These are phyloP conservation scores for Hippophae tibetana DNA, from an alignment of 306 rosid species.

Conservation along the genomic window DNA sequence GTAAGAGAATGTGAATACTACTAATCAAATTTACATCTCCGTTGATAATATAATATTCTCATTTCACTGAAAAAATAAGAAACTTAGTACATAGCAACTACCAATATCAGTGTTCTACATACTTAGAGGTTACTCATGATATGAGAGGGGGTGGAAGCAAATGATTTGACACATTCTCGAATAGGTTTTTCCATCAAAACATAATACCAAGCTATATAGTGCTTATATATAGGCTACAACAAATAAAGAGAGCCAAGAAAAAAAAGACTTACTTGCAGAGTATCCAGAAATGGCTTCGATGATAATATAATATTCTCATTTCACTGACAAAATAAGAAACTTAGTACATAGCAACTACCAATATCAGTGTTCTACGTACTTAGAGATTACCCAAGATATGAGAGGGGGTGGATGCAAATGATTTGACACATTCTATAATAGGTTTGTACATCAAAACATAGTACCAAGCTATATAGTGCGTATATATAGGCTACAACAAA, in stretches of 20 bases:
- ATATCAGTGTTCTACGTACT: neutral
- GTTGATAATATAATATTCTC: neutral
- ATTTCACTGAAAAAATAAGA: neutral
- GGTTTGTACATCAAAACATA: too few relatives aligned
- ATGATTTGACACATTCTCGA: too few relatives aligned
- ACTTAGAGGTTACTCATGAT: too few relatives aligned
- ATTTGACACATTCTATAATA: too few relatives aligned
- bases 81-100: neutral
- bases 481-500: too few relatives aligned
- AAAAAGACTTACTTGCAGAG: conserved; percentile 34
- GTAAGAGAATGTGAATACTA: neutral
- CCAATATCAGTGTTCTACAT: neutral
- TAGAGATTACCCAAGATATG: too few relatives aligned
- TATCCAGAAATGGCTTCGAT: conserved; percentile 25
- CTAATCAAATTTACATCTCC: neutral
- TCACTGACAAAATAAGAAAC: neutral
- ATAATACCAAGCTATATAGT: neutral
- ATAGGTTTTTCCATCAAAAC: too few relatives aligned
- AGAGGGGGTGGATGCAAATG: too few relatives aligned
- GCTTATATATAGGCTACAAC: neutral
- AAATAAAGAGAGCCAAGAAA: too few relatives aligned
- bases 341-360: neutral
- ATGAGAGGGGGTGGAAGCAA: too few relatives aligned
- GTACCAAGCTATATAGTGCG: neutral
- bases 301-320: neutral